Base-by-base conservation (phyloP, 352 stramenopile genomes). In the Pythium biforme region DNA sequence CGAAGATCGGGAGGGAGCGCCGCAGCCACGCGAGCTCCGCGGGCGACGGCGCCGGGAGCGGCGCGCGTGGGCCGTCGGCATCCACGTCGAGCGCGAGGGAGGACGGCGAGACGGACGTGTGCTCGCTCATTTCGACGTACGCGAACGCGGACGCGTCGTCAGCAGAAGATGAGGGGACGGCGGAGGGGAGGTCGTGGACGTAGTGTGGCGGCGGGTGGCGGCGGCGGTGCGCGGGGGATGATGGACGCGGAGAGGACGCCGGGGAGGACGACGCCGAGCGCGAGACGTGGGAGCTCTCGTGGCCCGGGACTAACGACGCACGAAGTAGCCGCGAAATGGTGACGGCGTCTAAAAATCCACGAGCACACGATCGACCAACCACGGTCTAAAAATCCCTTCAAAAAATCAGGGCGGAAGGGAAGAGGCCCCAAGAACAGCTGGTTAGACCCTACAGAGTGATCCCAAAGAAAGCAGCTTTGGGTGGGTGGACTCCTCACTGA, bases 1-100 rank as follows among this genome's bases (percentile, higher is more conserved):
- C 77, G 55, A 95, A 90, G 49, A 95, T 77, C 45, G 84, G 86
- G 47, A 95, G 71, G 49, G 84, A 94, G 59, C 81, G 79, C 55
- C 77, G 79, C 59, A 95, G 71, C 86, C 86, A 95, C 64, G 70
- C 68, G 43, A 92, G 53, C 64, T 95, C 86, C 2, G 64, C 69
- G 15, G 75, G 65, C 6, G 65, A 67, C 43, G 47, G 31, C 46
- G 60, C 23, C 23, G 34, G 17, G 19, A 66, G 50, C 37, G 61
- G 66, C 20, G 70, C 70, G 22, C 59, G 64, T 19, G 73, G 54
- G 34, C 26, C 45, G 40, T 55, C 29, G 20, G n/a, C 19, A 37
- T 48, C 27, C 37, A 65, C 31, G 29, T 55, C 59, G 7, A 56
- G 40, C n/a, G 48, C 34, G 19, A 55, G 3, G 12, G 59, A 60